Conservation (phyloP, 192 early-diverging fungal genomes). For the Oehlia diaphana region DNA sequence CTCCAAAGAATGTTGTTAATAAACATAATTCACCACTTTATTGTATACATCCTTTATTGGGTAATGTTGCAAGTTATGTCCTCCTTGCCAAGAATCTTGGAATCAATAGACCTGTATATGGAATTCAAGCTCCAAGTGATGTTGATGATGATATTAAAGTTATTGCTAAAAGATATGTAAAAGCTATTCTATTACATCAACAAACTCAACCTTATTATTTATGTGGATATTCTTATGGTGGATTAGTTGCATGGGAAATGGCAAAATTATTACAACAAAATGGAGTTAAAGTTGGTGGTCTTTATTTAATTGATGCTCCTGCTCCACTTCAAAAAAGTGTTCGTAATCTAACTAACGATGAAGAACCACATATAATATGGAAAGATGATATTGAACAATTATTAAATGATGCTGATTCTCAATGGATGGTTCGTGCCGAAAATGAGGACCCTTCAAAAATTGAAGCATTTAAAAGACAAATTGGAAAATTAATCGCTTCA, state of each 20-base stretch:
- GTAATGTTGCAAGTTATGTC: conserved; percentile 29
- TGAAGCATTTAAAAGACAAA: not conserved
- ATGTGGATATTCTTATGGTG: conserved; percentile 31
- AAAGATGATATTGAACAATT: conserved; percentile 22
- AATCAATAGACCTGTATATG: conserved; percentile 25
- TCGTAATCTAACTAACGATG: not conserved
- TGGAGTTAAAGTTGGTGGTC: conserved; percentile 20
- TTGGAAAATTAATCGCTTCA: not conserved
- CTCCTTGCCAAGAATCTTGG: conserved; percentile 17
- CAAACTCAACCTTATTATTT: conserved; percentile 19
- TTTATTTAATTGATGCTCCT: conserved; percentile 26
- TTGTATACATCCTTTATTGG: conserved; percentile 21
- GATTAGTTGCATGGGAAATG: conserved; percentile 31
- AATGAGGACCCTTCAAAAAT: not conserved
- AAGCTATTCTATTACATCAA: not conserved
- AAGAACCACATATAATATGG: conserved; percentile 17
- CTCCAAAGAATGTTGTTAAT: not conserved
- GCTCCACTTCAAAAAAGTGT: not conserved
- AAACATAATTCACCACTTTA: conserved; percentile 26
- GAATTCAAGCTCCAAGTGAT: conserved; percentile 19
- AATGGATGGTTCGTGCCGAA: conserved; percentile 22
- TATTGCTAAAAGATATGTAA: not conserved
- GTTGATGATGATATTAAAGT: not conserved
- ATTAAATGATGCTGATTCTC: conserved; percentile 19
- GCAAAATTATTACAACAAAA: conserved; percentile 1